phyloP scores from a whole-genome alignment of 306 rosid species.

The Inga laurina region DNA sequence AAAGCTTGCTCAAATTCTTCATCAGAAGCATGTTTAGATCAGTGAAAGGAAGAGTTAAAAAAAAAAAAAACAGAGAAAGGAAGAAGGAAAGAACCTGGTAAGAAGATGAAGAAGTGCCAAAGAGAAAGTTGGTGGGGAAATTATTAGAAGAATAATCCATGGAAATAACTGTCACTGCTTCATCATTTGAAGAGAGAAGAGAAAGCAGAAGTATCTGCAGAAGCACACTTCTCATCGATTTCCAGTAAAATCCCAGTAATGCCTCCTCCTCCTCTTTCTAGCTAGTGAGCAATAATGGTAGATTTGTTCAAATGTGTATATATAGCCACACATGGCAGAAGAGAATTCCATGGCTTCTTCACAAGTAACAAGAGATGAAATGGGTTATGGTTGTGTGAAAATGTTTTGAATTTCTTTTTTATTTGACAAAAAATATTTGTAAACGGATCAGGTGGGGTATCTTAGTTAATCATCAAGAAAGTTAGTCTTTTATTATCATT shows the following conservation, averaged over 20 bases:
- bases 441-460: not conserved
- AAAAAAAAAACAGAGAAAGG: not conserved
- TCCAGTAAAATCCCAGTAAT: not conserved
- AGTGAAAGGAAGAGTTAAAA: not conserved
- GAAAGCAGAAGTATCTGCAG: conserved; percentile 8
- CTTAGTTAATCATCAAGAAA: not conserved
- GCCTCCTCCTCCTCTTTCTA: not conserved
- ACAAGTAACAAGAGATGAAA: not conserved
- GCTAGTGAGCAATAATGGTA: not conserved
- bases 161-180: not conserved
- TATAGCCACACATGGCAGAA: not conserved
- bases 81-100: conserved; percentile 50
- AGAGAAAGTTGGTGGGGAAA: conserved; percentile 48
- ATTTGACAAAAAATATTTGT: too few species aligned
- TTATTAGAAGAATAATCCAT: not conserved
- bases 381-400: not conserved
- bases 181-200: not conserved
- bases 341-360: not conserved
- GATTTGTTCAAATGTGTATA: not conserved
- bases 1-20: not conserved
- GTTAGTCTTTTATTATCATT: not conserved
- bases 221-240: not conserved
- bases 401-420: too few species aligned
- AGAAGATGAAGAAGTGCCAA: conserved; percentile 74
- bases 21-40: not conserved